These are phyloP conservation scores for Picochlorum sp. DNA, from an alignment of 139 green algal species.

Conservation along the genomic window DNA sequence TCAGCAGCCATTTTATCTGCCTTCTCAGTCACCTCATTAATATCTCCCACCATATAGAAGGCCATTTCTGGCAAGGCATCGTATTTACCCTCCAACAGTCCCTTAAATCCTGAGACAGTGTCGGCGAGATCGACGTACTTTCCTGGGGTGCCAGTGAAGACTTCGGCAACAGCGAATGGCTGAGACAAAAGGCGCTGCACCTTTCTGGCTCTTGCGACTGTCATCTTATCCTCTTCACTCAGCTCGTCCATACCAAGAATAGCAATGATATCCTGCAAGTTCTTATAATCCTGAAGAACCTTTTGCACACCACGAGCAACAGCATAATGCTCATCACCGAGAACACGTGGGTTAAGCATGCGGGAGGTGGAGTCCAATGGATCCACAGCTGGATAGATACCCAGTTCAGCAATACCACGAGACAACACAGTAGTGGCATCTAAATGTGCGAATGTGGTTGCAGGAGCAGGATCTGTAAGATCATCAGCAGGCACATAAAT, in stretches of 20 bases:
- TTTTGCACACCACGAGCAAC: constrained; percentile 93
- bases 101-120: constrained; percentile 90
- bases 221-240: constrained; percentile 98
- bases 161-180: constrained; percentile 98
- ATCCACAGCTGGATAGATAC: constrained; percentile 99
- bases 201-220: constrained; percentile 94
- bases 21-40: constrained; percentile 73
- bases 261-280: constrained; percentile 99
- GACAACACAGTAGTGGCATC: constrained; percentile 98
- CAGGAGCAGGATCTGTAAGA: constrained; percentile 94
- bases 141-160: constrained; percentile 95
- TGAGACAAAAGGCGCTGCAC: constrained; percentile 98
- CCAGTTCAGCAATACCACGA: constrained; percentile 95
- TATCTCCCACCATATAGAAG: constrained; percentile 99
- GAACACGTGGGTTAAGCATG: constrained; percentile 91
- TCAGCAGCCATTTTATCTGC: constrained; percentile 55
- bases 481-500: constrained; percentile 99
- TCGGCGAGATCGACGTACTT: constrained; percentile 96
- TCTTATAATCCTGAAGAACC: constrained; percentile 96
- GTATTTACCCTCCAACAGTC: constrained; percentile 88
- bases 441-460: constrained; percentile 97
- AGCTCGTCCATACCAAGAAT: constrained; percentile 99
- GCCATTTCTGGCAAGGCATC: constrained; percentile 97
- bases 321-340: constrained; percentile 95
- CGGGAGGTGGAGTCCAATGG: constrained; percentile 97